Evolutionary conservation across 345 rosid species (phyloP).

Genomic region (Eucalyptus polybractea): DNA sequence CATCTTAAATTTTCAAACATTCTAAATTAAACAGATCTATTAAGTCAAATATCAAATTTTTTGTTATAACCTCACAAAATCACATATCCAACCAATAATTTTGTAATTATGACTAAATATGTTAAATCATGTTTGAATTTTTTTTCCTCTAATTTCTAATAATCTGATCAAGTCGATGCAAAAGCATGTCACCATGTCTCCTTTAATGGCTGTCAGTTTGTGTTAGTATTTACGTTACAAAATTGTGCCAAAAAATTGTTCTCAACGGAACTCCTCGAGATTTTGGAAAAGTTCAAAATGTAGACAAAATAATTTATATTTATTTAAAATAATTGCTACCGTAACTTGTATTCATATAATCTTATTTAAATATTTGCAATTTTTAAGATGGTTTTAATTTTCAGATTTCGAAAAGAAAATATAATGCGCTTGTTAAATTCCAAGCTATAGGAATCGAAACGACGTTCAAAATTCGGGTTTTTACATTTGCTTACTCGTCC

Average conservation of each 20-base stretch:
- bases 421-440: not conserved
- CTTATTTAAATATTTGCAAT: not conserved
- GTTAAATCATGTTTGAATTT: accelerated
- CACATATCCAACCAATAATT: not conserved
- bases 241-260: no score
- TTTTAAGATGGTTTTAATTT: not conserved
- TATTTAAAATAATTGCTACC: accelerated
- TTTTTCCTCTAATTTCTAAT: accelerated
- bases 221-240: no score
- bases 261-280: no score
- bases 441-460: not conserved
- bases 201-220: no score
- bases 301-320: not conserved
- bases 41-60: not conserved
- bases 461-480: not conserved
- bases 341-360: not conserved
- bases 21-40: accelerated
- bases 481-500: not conserved
- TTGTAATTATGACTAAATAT: no score
- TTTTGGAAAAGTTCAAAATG: not conserved
- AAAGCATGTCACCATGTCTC: no score
- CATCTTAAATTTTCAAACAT: not conserved
- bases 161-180: accelerated
- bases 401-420: not conserved
- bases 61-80: not conserved